Percentiles rank a stretch among this genome's conserved stretches.
Evolutionary conservation across 2,329 filamentous ascomycete species (phyloP).

Genomic region (Diaporthe ampelina): DNA sequence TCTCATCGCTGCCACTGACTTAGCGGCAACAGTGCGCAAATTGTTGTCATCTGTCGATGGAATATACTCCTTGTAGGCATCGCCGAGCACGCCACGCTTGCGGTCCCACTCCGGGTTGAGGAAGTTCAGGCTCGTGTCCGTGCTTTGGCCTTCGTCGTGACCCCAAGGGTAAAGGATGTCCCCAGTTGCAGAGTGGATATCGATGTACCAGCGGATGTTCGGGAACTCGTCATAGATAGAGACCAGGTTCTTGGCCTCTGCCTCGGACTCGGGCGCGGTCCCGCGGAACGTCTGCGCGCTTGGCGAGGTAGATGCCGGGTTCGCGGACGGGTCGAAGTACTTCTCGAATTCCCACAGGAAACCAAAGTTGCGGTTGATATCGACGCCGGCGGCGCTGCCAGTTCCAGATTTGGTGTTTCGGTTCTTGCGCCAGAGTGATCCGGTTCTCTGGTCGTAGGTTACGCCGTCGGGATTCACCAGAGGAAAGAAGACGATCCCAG

Average conservation of each 20-base stretch:
- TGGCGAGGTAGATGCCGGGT: neutral
- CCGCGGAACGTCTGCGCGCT: constrained; percentile 16
- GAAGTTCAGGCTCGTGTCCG: neutral
- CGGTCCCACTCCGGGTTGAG: neutral
- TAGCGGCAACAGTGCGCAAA: neutral
- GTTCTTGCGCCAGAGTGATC: constrained; percentile 10
- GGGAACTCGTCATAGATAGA: neutral
- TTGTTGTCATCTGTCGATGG: neutral
- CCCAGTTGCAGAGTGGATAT: neutral
- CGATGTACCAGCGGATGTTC: constrained; percentile 6
- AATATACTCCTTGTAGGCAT: constrained; percentile 14
- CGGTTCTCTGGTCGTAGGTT: constrained; percentile 1
- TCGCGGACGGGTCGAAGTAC: constrained; percentile 3
- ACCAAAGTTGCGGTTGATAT: constrained; percentile 6
- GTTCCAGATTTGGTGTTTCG: constrained; percentile 15
- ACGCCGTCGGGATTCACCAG: constrained; percentile 4
- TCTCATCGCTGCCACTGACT: neutral
- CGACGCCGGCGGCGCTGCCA: neutral
- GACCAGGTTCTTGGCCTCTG: constrained; percentile 8
- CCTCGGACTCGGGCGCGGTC: constrained; percentile 15
- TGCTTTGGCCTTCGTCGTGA: constrained; percentile 2
- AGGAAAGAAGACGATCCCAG: constrained; percentile 5
- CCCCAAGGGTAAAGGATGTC: constrained; percentile 4
- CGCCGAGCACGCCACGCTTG: neutral
- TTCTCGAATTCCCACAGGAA: constrained; percentile 8